These are phyloP conservation scores for Bromus sterilis DNA, from an alignment of 176 grass and related monocot species.

Conservation along the genomic window DNA sequence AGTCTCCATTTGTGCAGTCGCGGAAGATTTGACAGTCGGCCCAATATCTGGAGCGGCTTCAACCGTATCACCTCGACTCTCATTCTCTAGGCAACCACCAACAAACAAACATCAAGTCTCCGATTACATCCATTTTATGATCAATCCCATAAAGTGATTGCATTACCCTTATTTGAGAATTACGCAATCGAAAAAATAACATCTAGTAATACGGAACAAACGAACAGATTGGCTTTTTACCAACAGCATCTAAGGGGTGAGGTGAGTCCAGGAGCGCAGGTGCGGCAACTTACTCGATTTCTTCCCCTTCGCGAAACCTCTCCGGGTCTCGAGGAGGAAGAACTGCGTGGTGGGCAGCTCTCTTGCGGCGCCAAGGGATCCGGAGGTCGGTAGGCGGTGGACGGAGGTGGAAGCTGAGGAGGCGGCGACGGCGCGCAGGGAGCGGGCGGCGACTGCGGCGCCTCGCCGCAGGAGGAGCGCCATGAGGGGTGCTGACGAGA, in stretches of 20 bases:
- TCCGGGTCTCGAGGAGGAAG: slow-evolving; percentile 25
- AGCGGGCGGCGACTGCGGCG: slow-evolving; percentile 16
- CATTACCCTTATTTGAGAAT: not conserved
- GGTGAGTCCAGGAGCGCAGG: not conserved
- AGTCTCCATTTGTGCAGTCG: slow-evolving; percentile 72
- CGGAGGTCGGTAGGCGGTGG: slow-evolving; percentile 21
- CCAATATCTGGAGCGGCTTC: slow-evolving; percentile 60
- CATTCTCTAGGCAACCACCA: slow-evolving; percentile 48
- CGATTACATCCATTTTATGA: not conserved
- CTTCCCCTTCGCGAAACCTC: slow-evolving; percentile 78
- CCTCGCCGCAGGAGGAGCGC: slow-evolving; percentile 38
- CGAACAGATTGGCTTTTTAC: not conserved
- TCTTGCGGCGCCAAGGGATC: slow-evolving; percentile 10
- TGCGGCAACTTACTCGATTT: slow-evolving; percentile 48
- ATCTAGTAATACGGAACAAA: not conserved
- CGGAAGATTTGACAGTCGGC: slow-evolving; percentile 57
- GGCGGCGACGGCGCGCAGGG: slow-evolving; percentile 24
- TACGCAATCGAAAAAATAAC: not conserved
- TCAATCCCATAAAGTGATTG: not conserved
- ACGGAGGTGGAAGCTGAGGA: slow-evolving; percentile 20
- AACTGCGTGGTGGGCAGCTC: not conserved
- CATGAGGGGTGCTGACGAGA: not conserved
- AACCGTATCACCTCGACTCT: slow-evolving; percentile 64
- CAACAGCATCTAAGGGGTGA: not conserved
- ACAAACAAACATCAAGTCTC: slow-evolving; percentile 10